A percentile compares a stretch with the other conserved stretches of the same genome.
These are phyloP conservation scores for Exophiala bonariae DNA, from an alignment of 2,329 filamentous ascomycete species.

Conservation along the genomic window DNA sequence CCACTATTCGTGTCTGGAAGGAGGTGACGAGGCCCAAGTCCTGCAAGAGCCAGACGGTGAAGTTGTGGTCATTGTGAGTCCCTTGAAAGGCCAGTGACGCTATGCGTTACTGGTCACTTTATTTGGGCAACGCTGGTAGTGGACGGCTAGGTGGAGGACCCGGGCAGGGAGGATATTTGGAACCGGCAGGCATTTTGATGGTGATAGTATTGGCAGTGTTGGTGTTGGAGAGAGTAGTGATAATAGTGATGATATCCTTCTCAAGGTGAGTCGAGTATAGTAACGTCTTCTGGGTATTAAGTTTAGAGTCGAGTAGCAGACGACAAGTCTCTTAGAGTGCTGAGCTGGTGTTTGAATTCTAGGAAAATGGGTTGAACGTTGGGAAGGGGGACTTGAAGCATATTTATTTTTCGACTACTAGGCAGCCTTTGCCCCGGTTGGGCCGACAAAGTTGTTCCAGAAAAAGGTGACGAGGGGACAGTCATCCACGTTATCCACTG, in stretches of 20 bases:
- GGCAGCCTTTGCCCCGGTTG: slow-evolving; percentile 12
- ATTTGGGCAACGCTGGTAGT: slow-evolving; percentile 32
- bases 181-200: slow-evolving; percentile 30
- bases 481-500: slow-evolving; percentile 9
- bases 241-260: neutral
- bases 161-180: slow-evolving; percentile 34
- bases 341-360: neutral
- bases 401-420: slow-evolving; percentile 24
- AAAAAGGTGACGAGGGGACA: slow-evolving; percentile 24
- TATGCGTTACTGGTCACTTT: slow-evolving; percentile 1
- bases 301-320: neutral
- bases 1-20: no score
- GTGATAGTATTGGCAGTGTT: slow-evolving; percentile 3
- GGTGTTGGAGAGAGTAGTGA: slow-evolving; percentile 5
- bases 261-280: no score
- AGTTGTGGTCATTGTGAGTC: neutral
- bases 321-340: no score
- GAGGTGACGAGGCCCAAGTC: slow-evolving; percentile 1
- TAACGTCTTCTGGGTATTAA: slow-evolving; percentile 5
- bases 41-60: neutral
- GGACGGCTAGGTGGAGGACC: slow-evolving; percentile 33
- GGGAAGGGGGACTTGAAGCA: slow-evolving; percentile 7
- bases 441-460: slow-evolving; percentile 25
- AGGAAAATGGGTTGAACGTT: neutral
- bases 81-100: neutral